These are phyloP conservation scores for Erodium moschatum DNA, from an alignment of 441 rosid species.

Conservation along the genomic window DNA sequence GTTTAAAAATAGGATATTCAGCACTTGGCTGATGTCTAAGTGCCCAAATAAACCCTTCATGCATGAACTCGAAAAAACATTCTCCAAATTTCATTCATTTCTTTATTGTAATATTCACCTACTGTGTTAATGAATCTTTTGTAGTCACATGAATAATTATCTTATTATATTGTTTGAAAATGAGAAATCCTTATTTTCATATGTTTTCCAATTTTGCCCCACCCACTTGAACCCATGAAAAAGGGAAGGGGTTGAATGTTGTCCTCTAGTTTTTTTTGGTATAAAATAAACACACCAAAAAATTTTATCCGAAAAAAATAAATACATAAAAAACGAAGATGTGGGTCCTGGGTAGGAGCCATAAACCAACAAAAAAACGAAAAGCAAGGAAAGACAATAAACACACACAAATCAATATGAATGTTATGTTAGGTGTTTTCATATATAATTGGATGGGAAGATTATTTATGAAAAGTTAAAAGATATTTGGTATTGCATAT, in stretches of 20 bases:
- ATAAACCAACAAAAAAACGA: too few relatives aligned
- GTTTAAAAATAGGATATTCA: conserved; percentile 1
- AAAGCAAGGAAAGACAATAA: too few relatives aligned
- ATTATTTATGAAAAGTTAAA: neutral
- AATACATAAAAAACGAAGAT: too few relatives aligned
- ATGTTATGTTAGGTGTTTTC: neutral
- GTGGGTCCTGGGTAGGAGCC: too few relatives aligned
- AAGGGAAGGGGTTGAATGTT: too few relatives aligned
- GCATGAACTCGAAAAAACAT: conserved; percentile 5
- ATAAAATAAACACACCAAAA: too few relatives aligned
- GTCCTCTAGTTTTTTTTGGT: too few relatives aligned
- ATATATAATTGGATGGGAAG: neutral
- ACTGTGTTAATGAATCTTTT: neutral
- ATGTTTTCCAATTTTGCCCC: too few relatives aligned
- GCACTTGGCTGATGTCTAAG: neutral
- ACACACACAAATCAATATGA: neutral
- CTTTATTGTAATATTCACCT: neutral
- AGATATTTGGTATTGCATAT: neutral
- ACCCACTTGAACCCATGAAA: too few relatives aligned
- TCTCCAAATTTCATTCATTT: neutral
- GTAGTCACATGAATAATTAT: neutral
- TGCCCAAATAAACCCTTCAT: neutral
- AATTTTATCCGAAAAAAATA: too few relatives aligned
- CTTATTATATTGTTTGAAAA: neutral
- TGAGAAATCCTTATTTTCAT: neutral